These are phyloP conservation scores for Hygrophorus russula DNA, from an alignment of 768 basidiomycete species.

Conservation along the genomic window DNA sequence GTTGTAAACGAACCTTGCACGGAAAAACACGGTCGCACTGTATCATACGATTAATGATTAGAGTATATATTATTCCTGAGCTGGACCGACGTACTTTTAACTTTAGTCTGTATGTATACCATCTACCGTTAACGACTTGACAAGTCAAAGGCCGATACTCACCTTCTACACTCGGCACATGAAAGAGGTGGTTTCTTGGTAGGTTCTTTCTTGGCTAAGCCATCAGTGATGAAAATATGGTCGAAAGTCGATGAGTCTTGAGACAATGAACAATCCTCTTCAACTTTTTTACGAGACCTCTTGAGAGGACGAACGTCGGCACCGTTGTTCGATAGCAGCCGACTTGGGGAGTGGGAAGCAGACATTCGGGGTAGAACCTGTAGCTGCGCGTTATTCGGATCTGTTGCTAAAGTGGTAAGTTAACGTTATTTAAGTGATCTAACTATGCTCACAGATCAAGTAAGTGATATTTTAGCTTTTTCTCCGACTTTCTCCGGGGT, in stretches of 20 bases:
- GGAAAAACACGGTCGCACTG: conserved; percentile 44
- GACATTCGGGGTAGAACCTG: no score
- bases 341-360: no score
- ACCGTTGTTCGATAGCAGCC: no score
- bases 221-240: conserved; percentile 43
- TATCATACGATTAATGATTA: conserved; percentile 3
- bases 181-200: conserved; percentile 48
- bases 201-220: conserved; percentile 31
- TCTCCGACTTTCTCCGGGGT: no score
- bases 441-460: no score
- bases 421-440: no score
- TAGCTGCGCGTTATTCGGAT: no score
- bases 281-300: conserved; percentile 29
- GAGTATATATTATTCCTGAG: conserved; percentile 6
- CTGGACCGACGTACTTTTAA: conserved; percentile 34
- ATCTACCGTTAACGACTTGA: conserved; percentile 3
- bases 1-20: conserved; percentile 21
- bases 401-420: no score
- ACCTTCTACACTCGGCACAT: conserved; percentile 55
- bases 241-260: conserved; percentile 27
- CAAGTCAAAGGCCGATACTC: conserved; percentile 8
- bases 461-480: no score
- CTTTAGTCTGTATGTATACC: conserved; percentile 29
- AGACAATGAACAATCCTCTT: conserved; percentile 8
- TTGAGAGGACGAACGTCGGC: conserved; percentile 28